These are phyloP conservation scores for Cyamopsis tetragonoloba DNA, from an alignment of 306 rosid species.

Conservation along the genomic window DNA sequence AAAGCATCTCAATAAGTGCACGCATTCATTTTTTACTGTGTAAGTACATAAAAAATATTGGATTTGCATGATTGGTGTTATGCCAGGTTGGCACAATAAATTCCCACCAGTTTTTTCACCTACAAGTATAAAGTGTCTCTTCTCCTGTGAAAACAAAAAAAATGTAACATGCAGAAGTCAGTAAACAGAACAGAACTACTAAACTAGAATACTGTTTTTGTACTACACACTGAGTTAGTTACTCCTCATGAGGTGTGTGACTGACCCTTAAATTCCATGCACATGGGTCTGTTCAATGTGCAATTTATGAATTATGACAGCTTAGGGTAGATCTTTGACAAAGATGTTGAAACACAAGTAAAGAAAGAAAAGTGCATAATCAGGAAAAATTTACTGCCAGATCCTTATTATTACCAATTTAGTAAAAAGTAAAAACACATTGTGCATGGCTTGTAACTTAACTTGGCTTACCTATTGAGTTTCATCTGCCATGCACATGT, in stretches of 20 bases:
- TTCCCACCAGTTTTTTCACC: not conserved
- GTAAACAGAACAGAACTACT: conserved; percentile 13
- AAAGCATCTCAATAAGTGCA: not conserved
- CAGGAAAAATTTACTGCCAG: conserved; percentile 12
- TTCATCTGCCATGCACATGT: no score
- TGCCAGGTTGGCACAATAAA: not conserved
- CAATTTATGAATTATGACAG: conserved; percentile 26
- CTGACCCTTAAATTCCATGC: conserved; percentile 21
- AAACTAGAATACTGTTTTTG: not conserved
- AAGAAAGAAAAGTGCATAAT: conserved; percentile 2
- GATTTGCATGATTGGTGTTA: not conserved
- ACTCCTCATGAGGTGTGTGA: conserved; percentile 8
- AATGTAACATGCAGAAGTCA: not conserved
- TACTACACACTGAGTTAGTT: not conserved
- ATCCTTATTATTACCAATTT: conserved; percentile 1
- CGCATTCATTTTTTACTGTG: not conserved
- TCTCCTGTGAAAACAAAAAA: not conserved
- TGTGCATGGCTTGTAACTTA: no score
- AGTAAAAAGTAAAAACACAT: no score
- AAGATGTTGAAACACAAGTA: not conserved
- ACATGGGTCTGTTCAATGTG: conserved; percentile 36
- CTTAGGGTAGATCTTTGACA: not conserved
- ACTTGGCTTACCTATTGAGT: no score
- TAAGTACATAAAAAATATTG: not conserved
- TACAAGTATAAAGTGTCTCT: not conserved